Conservation (phyloP, 129 eudicot genomes). For the Smallanthus sonchifolius region DNA sequence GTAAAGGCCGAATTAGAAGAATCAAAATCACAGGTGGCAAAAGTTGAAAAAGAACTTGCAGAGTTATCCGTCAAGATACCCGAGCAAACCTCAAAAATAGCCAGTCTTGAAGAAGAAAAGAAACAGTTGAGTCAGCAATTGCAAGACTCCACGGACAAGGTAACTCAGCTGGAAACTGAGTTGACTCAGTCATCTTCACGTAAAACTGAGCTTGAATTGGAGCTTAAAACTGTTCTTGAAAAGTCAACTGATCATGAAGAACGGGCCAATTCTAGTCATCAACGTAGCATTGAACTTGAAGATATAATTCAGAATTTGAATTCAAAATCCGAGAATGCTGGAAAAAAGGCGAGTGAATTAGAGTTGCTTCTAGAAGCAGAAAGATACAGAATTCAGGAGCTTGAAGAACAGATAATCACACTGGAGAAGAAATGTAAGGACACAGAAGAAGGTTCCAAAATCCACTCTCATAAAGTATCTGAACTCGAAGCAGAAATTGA, state of each 20-base stretch:
- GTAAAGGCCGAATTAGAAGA: conserved; percentile 44
- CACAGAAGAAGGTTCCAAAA: conserved; percentile 56
- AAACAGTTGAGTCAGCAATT: conserved; percentile 35
- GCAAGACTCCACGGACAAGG: conserved; percentile 45
- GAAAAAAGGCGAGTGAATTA: conserved; percentile 60
- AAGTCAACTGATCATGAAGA: conserved; percentile 66
- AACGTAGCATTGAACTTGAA: conserved; percentile 76
- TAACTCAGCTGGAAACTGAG: conserved; percentile 42
- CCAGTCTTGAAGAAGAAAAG: conserved; percentile 61
- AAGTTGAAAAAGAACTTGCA: conserved; percentile 43
- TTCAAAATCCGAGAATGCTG: conserved; percentile 57
- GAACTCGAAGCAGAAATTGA: conserved; percentile 72
- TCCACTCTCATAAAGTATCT: conserved; percentile 47
- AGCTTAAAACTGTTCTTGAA: conserved; percentile 50
- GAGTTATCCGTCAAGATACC: conserved; percentile 48
- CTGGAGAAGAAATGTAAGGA: conserved; percentile 58
- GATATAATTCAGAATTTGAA: conserved; percentile 56
- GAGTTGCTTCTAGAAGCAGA: conserved; percentile 75
- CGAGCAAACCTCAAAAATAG: conserved; percentile 36
- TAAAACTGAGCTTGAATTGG: conserved; percentile 54
- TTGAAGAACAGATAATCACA: conserved; percentile 62
- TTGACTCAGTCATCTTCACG: conserved; percentile 43
- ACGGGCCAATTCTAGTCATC: conserved; percentile 53
- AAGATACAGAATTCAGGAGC: conserved; percentile 75
- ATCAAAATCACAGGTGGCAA: conserved; percentile 49